These are phyloP conservation scores for Pyrenula aspistea DNA, from an alignment of 495 filamentous ascomycete genomes.

Conservation along the genomic window DNA sequence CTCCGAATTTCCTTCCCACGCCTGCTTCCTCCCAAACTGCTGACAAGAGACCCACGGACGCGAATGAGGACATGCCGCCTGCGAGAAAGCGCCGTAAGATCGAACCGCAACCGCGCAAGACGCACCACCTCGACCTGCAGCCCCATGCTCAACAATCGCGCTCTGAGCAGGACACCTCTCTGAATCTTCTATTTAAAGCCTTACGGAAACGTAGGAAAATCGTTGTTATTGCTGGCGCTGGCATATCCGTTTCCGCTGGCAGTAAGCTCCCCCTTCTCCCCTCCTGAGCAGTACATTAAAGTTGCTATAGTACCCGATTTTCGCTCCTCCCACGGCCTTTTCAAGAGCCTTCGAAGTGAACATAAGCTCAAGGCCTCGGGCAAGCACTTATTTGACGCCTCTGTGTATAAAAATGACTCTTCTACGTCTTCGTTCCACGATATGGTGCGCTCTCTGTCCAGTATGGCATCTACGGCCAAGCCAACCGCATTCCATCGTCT, in stretches of 20 bases:
- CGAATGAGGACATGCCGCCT: conserved; percentile 48
- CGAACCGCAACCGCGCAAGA: conserved; percentile 61
- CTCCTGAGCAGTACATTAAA: conserved; percentile 40
- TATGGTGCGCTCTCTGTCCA: conserved; percentile 83
- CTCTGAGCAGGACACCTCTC: conserved; percentile 39
- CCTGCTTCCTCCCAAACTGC: conserved; percentile 47
- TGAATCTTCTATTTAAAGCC: conserved; percentile 61
- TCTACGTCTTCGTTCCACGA: conserved; percentile 84
- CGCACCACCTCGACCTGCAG: conserved; percentile 62
- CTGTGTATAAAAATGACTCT: conserved; percentile 83
- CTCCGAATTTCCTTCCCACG: conserved; percentile 39
- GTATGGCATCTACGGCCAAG: conserved; percentile 57
- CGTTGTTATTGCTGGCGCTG: conserved; percentile 89
- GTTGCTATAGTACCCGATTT: conserved; percentile 90
- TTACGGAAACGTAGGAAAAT: conserved; percentile 87
- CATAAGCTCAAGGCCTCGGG: conserved; percentile 88
- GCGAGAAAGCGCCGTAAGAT: conserved; percentile 61
- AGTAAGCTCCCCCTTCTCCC: conserved; percentile 50
- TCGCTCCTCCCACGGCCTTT: conserved; percentile 78
- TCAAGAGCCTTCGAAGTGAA: conserved; percentile 67
- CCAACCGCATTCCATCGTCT: conserved; percentile 91
- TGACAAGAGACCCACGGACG: conserved; percentile 26
- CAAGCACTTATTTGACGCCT: conserved; percentile 93
- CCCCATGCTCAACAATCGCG: conserved; percentile 27
- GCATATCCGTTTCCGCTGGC: conserved; percentile 91